Evolutionary conservation across 345 rosid genomes (phyloP).

Genomic region (Mercurialis annua): DNA sequence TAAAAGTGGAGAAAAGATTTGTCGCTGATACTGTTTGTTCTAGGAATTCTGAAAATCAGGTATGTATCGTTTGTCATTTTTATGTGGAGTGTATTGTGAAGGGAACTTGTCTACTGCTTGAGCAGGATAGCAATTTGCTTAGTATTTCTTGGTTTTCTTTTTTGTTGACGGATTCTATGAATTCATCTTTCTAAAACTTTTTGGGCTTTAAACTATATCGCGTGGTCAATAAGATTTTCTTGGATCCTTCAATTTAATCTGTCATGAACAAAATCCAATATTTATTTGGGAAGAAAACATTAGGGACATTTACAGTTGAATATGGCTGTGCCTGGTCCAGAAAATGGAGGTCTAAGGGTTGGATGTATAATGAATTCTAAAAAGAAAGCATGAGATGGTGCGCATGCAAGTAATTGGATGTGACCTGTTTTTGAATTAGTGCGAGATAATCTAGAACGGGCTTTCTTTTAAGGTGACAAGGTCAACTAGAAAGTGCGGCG

Average conservation of each 20-base stretch:
- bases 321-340: too few species aligned
- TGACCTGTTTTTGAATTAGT: too few species aligned
- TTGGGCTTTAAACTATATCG: not conserved
- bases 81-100: not conserved
- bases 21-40: slow-evolving; percentile 37
- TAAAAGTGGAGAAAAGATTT: slow-evolving; percentile 57
- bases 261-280: not conserved
- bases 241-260: not conserved
- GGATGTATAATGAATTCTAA: too few species aligned
- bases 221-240: not conserved
- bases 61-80: slow-evolving; percentile 21
- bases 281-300: not conserved
- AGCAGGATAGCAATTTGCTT: too few species aligned
- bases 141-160: not conserved
- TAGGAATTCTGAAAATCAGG: slow-evolving; percentile 59
- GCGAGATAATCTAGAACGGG: too few species aligned
- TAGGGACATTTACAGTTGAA: too few species aligned
- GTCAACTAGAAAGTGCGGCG: too few species aligned
- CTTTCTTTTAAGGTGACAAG: too few species aligned
- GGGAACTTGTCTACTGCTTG: not conserved
- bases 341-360: too few species aligned
- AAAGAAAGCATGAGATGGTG: too few species aligned
- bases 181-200: not conserved
- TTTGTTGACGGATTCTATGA: too few species aligned
- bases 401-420: too few species aligned